Percentiles rank a stretch among this genome's conserved stretches.
Evolutionary conservation across 2,329 filamentous ascomycete genomes (phyloP).

Genomic region (Ceratocystiopsis sp.): DNA sequence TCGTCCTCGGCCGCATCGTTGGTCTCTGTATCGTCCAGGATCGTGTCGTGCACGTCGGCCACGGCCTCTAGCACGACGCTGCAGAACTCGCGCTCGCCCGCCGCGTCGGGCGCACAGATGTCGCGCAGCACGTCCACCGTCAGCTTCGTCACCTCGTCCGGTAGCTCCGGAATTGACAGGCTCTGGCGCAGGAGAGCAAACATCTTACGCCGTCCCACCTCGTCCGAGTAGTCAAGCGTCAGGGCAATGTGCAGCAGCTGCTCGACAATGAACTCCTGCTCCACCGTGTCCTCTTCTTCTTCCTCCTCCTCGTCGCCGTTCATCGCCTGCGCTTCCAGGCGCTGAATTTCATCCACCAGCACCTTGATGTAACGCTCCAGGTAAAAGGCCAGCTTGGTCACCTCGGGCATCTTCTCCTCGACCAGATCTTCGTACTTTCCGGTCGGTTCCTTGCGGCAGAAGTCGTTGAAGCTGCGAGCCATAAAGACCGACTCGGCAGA

Average conservation of each 20-base stretch:
- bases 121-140: conserved; percentile 65
- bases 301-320: conserved; percentile 46
- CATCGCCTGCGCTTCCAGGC: conserved; percentile 23
- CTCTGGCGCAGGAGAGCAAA: conserved; percentile 77
- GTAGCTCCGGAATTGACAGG: conserved; percentile 69
- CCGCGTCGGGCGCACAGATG: conserved; percentile 59
- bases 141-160: conserved; percentile 84
- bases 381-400: conserved; percentile 77
- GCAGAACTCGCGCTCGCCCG: conserved; percentile 68
- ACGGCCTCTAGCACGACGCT: conserved; percentile 82
- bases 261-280: conserved; percentile 90
- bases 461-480: conserved; percentile 84
- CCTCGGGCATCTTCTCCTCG: conserved; percentile 90
- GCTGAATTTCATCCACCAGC: conserved; percentile 45
- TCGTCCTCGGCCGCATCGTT: conserved; percentile 46
- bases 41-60: conserved; percentile 90
- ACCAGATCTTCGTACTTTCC: conserved; percentile 58
- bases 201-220: conserved; percentile 91
- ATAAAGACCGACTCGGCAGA: conserved; percentile 81
- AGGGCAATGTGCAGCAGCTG: conserved; percentile 85
- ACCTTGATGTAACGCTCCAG: conserved; percentile 63
- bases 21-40: conserved; percentile 47
- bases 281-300: conserved; percentile 69
- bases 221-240: conserved; percentile 92
- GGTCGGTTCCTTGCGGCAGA: conserved; percentile 59